A percentile compares a stretch with the other conserved stretches of the same genome.
Conservation (phyloP, 306 rosid genomes). For the Casuarina glauca region DNA sequence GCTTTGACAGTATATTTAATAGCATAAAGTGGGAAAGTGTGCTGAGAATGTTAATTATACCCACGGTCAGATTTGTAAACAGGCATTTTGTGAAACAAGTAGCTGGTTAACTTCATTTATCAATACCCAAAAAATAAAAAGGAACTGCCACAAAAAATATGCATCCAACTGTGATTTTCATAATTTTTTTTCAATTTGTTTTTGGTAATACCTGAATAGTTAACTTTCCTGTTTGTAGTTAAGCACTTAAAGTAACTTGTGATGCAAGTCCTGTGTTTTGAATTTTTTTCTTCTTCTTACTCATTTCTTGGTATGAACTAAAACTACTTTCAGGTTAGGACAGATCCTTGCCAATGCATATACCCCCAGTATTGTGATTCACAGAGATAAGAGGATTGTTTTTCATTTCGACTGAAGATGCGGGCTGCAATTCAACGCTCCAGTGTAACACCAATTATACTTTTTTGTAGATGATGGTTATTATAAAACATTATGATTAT, state of each 20-base stretch:
- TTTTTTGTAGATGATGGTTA: neutral
- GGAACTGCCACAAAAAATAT: too few species aligned
- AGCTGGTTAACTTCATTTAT: too few species aligned
- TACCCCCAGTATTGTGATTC: slow-evolving; percentile 68
- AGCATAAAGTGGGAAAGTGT: too few species aligned
- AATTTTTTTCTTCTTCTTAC: neutral
- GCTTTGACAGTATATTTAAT: too few species aligned
- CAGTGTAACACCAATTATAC: neutral
- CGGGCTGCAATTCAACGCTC: neutral
- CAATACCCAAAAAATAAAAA: too few species aligned
- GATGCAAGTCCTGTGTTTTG: neutral
- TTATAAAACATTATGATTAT: neutral
- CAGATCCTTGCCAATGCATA: slow-evolving; percentile 65
- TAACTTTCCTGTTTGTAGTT: neutral
- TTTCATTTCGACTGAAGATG: neutral
- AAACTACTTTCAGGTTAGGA: slow-evolving; percentile 56
- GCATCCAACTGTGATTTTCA: too few species aligned
- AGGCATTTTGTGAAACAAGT: too few species aligned
- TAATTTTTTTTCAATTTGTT: neutral
- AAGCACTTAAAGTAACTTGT: neutral
- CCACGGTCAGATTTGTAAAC: too few species aligned
- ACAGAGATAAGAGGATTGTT: slow-evolving; percentile 33
- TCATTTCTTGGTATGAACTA: neutral
- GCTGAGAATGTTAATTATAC: too few species aligned
- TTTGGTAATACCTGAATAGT: neutral